Conservation (phyloP, 805 yeast species). For the Candida silvicultrix region DNA sequence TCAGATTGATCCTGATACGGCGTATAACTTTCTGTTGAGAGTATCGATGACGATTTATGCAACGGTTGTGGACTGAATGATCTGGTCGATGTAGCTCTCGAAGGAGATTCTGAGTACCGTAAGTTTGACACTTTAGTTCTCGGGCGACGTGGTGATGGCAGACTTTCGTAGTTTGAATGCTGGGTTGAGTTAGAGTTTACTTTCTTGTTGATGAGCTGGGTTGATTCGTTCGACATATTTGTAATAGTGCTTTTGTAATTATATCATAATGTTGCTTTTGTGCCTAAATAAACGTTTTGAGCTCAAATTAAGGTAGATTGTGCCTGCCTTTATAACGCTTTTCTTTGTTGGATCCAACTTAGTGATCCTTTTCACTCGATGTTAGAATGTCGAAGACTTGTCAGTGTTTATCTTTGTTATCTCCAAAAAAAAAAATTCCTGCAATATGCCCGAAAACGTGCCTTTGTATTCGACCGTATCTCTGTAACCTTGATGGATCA, state of each 20-base stretch:
- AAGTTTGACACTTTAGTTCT: neutral
- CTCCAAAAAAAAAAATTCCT: neutral
- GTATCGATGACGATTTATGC: conserved; percentile 3
- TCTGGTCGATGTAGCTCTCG: neutral
- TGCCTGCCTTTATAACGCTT: no score
- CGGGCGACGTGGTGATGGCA: neutral
- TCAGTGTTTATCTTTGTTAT: neutral
- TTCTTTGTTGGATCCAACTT: no score
- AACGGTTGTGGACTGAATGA: neutral
- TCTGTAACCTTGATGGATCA: no score
- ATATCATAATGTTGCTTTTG: neutral
- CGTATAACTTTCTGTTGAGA: conserved; percentile 6
- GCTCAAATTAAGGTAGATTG: no score
- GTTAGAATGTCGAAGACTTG: neutral
- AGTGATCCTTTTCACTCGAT: no score
- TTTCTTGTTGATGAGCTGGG: neutral
- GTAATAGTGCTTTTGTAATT: neutral
- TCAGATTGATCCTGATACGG: conserved; percentile 1
- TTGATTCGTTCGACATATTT: neutral
- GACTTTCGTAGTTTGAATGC: neutral
- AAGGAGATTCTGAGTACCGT: neutral
- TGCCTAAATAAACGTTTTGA: no score
- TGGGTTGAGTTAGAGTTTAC: neutral
- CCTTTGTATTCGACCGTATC: neutral
- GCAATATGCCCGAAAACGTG: neutral